Evolutionary conservation across 495 filamentous ascomycete genomes (phyloP), one percentile per base, ranked within the genome.

Genomic region (Lepraria neglecta): DNA sequence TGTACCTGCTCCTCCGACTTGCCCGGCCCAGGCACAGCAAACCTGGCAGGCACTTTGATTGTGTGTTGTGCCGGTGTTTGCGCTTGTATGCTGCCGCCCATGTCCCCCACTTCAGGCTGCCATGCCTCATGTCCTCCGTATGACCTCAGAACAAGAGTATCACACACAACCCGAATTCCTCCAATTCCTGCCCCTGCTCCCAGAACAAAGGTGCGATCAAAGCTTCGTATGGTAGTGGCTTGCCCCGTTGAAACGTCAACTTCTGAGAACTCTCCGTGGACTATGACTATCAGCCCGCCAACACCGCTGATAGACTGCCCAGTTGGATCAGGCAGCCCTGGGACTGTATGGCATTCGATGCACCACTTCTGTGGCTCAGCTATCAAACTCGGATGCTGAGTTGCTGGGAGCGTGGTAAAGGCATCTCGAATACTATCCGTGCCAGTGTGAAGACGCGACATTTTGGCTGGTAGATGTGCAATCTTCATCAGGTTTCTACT

Each of bases 251-350:
- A 68, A n/a, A 71, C 63, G 65, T 86, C 80, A 9, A 83, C 72
- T 65, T 97, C 92, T 47, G 94, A 84, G 60, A 89, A 95, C 65
- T 92, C 87, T 58, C 91, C 88, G 64, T 92, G 86, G 38, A 94
- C 79, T 48, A 81, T 88, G 67, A 95, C 83, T 24, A 91, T 79
- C 61, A 96, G 78, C 31, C 92, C 92, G 53, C 84, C 85, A 21
- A 91, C 87, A 15, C 87, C 88, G 17, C 72, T 72, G 6, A 75
- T 68, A 57, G 77, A 84, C 56, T 86, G 81, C 11, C 87, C 84
- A n/a, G 79, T 75, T 3, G 83, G 83, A 65, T 95, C 89, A 0
- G 82, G 80, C 14, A 94, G 79, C 35, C 85, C 82, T 4, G 86
- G 84, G 5, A 92, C 76, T 10, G 85, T 82, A 64, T 90, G 85